These are phyloP conservation scores for Mentha longifolia DNA, from an alignment of 257 asterid genomes.

Conservation along the genomic window DNA sequence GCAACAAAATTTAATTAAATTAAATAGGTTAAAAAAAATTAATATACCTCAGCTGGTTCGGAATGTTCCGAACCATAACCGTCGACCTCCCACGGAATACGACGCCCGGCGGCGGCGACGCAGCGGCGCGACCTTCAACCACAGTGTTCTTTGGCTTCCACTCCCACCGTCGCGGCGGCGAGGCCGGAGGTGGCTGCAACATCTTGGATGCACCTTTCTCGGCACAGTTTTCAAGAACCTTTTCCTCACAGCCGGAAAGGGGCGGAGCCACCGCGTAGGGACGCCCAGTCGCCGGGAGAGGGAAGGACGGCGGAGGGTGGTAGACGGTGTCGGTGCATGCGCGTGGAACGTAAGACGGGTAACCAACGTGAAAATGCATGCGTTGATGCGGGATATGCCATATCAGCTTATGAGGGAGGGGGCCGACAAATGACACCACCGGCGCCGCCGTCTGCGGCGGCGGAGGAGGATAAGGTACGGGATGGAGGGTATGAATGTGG, in stretches of 20 bases:
- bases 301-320: neutral
- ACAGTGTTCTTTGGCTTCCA: neutral
- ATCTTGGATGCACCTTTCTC: neutral
- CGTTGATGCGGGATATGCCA: neutral
- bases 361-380: neutral
- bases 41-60: conserved; percentile 43
- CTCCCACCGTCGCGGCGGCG: neutral
- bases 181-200: neutral
- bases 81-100: conserved; percentile 26
- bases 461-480: neutral
- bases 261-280: neutral
- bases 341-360: neutral
- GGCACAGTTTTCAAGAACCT: neutral
- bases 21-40: no score
- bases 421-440: neutral
- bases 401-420: neutral
- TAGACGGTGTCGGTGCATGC: neutral
- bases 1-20: no score
- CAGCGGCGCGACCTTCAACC: neutral
- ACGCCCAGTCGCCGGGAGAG: neutral
- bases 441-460: conserved; percentile 12
- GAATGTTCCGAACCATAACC: conserved; percentile 44
- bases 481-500: no score
- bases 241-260: neutral
- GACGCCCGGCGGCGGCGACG: neutral